phyloP scores from a whole-genome alignment of 768 basidiomycete species.

The Lactarius tabidus region DNA sequence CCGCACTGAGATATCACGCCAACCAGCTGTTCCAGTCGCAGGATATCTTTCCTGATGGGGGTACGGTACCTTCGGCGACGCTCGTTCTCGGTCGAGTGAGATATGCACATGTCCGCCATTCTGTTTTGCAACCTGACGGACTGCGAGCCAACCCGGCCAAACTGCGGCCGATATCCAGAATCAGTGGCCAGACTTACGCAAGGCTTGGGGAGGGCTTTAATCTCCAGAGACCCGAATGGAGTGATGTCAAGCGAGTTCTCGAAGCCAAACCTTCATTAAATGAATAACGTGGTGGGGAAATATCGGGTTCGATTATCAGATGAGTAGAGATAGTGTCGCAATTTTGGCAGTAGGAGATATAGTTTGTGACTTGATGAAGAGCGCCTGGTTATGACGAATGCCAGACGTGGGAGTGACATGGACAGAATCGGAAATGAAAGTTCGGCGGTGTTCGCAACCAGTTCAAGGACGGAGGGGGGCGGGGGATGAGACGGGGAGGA shows the following conservation, averaged over 20 bases:
- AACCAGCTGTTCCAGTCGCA: constrained; percentile 47
- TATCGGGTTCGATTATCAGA: constrained; percentile 17
- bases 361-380: constrained; percentile 16
- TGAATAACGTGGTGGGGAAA: constrained; percentile 9
- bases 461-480: constrained; percentile 2
- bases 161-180: constrained; percentile 46
- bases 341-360: constrained; percentile 15
- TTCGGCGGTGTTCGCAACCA: constrained; percentile 1
- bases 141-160: constrained; percentile 44
- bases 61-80: constrained; percentile 39
- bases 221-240: constrained; percentile 41
- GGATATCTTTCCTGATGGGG: constrained; percentile 42
- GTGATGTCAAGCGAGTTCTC: constrained; percentile 35
- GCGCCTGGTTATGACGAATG: constrained; percentile 14
- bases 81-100: constrained; percentile 54
- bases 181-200: constrained; percentile 54
- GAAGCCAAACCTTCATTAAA: constrained; percentile 1
- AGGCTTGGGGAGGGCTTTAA: constrained; percentile 46
- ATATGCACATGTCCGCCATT: constrained; percentile 47
- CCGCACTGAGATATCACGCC: constrained; percentile 29
- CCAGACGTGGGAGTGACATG: constrained; percentile 22
- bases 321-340: constrained; percentile 12
- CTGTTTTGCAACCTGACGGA: constrained; percentile 43
- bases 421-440: constrained; percentile 16
- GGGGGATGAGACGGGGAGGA: background rate